Evolutionary conservation across 306 rosid species (phyloP).

Genomic region (Prunus campanulata): DNA sequence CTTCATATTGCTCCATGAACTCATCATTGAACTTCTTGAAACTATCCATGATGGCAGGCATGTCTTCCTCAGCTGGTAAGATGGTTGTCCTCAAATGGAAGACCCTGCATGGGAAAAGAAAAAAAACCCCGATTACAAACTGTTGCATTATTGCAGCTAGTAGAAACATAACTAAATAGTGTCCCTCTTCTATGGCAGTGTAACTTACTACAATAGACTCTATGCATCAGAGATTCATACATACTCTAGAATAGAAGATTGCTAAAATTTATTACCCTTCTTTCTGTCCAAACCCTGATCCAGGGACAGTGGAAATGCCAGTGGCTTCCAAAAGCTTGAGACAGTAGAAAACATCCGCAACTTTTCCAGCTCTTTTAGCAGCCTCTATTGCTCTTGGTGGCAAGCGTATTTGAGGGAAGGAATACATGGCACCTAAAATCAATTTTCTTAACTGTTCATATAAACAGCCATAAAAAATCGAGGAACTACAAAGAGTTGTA

Average conservation of each 20-base stretch:
- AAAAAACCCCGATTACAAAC: not conserved
- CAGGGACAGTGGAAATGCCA: slow-evolving; percentile 98
- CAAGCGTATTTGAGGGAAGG: slow-evolving; percentile 91
- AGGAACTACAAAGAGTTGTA: not conserved
- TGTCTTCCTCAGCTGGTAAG: slow-evolving; percentile 94
- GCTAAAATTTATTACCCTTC: slow-evolving; percentile 59
- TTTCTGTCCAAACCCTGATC: slow-evolving; percentile 99
- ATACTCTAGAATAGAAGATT: not conserved
- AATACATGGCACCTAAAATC: slow-evolving; percentile 94
- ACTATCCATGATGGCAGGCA: slow-evolving; percentile 88
- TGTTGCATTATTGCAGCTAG: not conserved
- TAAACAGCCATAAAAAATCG: not conserved
- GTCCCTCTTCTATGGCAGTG: not conserved
- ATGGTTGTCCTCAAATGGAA: slow-evolving; percentile 99
- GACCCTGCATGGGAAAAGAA: slow-evolving; percentile 42
- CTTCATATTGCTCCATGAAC: slow-evolving; percentile 98
- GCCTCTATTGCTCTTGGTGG: slow-evolving; percentile 84
- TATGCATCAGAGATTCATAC: not conserved
- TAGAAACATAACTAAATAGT: slow-evolving; percentile 3
- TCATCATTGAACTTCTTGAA: slow-evolving; percentile 93
- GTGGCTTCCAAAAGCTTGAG: slow-evolving; percentile 96
- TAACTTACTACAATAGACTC: not conserved
- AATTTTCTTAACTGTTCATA: slow-evolving; percentile 20
- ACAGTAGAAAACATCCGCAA: slow-evolving; percentile 92
- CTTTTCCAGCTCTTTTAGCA: slow-evolving; percentile 85